A percentile compares a stretch with the other conserved stretches of the same genome.
phyloP scores from a whole-genome alignment of 2,329 filamentous ascomycete species.

The Madurella mycetomatis region DNA sequence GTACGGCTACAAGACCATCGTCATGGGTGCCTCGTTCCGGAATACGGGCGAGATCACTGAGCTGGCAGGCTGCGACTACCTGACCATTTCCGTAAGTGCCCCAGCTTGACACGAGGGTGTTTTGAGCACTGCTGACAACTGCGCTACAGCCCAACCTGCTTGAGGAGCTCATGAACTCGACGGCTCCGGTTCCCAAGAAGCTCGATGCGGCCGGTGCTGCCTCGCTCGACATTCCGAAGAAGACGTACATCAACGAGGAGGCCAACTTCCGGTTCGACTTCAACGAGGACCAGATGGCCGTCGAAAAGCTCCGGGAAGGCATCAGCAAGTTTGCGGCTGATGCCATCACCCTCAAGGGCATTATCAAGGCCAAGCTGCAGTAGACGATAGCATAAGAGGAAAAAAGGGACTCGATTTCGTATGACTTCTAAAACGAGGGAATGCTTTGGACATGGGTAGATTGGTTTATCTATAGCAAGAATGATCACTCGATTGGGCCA shows the following conservation, averaged over 20 bases:
- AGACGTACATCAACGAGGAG: constrained; percentile 87
- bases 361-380: constrained; percentile 79
- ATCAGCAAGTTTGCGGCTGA: constrained; percentile 99
- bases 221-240: constrained; percentile 75
- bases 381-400: constrained; percentile 34
- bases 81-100: constrained; percentile 81
- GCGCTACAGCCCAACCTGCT: constrained; percentile 73
- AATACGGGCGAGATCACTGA: constrained; percentile 96
- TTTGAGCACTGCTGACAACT: constrained; percentile 3
- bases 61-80: constrained; percentile 96
- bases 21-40: constrained; percentile 99
- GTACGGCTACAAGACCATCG: constrained; percentile 96
- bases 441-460: not conserved
- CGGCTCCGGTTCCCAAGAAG: constrained; percentile 82
- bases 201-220: constrained; percentile 66
- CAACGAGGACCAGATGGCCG: constrained; percentile 99
- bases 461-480: not conserved
- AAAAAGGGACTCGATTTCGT: not conserved
- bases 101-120: not conserved
- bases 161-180: constrained; percentile 87
- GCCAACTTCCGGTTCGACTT: constrained; percentile 93
- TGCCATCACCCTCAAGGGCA: constrained; percentile 86
- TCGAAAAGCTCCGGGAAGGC: constrained; percentile 98
- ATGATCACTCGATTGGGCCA: not conserved
- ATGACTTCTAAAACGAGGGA: constrained; percentile 6